Conservation (phyloP, 805 yeast species). For the Saccharomyces jurei region DNA sequence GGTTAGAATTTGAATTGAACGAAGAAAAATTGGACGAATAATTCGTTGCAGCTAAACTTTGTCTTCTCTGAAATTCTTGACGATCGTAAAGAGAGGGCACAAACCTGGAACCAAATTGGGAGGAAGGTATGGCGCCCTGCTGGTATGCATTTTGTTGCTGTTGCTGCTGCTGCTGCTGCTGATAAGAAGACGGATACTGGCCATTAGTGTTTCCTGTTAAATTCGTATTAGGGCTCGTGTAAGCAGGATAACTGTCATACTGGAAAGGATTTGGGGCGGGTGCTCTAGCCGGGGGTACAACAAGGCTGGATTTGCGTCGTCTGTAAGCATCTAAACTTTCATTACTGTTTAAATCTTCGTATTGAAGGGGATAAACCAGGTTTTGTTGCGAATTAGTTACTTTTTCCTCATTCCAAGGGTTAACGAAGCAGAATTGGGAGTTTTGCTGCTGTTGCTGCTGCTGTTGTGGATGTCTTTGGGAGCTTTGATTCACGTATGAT, state of each 20-base stretch:
- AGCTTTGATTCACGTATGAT: constrained; percentile 7
- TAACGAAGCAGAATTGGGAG: constrained; percentile 14
- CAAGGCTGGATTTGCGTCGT: constrained; percentile 29
- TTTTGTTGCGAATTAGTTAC: constrained; percentile 1
- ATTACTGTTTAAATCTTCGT: background rate
- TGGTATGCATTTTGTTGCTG: constrained; percentile 2
- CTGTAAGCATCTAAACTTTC: constrained; percentile 10
- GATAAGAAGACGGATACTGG: constrained; percentile 4
- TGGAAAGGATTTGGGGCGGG: constrained; percentile 36
- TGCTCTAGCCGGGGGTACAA: constrained; percentile 39
- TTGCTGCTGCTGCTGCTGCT: constrained; percentile 6
- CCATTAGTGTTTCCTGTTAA: constrained; percentile 4
- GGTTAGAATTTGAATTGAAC: background rate
- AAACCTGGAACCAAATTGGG: constrained; percentile 11
- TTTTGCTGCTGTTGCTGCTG: constrained; percentile 7
- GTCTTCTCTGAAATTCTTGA: constrained; percentile 31
- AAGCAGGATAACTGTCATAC: constrained; percentile 19
- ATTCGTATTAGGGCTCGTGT: background rate
- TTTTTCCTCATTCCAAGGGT: constrained; percentile 16
- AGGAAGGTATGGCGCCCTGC: background rate
- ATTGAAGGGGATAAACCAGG: background rate
- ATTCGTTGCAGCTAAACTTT: constrained; percentile 30
- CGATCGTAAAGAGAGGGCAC: constrained; percentile 15
- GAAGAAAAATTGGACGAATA: background rate
- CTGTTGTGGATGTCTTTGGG: background rate